These are phyloP conservation scores for Fusarium acutatum DNA, from an alignment of 2,329 filamentous ascomycete species.

Conservation along the genomic window DNA sequence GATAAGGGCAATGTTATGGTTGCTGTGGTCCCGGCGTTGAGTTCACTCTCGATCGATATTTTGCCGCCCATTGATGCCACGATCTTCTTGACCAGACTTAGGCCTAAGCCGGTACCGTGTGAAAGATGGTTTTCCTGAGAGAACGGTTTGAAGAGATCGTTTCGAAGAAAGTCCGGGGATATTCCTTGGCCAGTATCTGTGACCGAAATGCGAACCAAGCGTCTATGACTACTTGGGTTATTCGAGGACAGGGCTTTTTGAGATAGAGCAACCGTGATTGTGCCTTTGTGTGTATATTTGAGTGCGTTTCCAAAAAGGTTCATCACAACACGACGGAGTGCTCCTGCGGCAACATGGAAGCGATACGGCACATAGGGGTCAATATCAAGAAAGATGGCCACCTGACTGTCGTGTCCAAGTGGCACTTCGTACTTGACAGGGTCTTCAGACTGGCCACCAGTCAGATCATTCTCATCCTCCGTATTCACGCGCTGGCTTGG, in stretches of 20 bases:
- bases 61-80: slow-evolving; percentile 67
- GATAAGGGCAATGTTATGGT: slow-evolving; percentile 45
- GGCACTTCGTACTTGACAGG: slow-evolving; percentile 1
- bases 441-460: background rate
- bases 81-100: slow-evolving; percentile 70
- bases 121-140: slow-evolving; percentile 69
- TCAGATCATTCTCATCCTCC: background rate
- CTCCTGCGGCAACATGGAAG: slow-evolving; percentile 63
- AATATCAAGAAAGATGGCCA: slow-evolving; percentile 48
- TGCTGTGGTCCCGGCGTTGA: slow-evolving; percentile 49
- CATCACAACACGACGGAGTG: slow-evolving; percentile 63
- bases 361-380: slow-evolving; percentile 57
- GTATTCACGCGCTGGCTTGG: background rate
- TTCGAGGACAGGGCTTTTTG: slow-evolving; percentile 22
- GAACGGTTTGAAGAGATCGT: slow-evolving; percentile 71
- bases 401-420: slow-evolving; percentile 24
- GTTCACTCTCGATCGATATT: slow-evolving; percentile 62
- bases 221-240: background rate
- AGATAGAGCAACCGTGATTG: slow-evolving; percentile 42
- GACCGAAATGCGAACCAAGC: slow-evolving; percentile 54
- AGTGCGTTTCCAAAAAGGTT: slow-evolving; percentile 70
- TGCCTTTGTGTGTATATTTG: slow-evolving; percentile 62
- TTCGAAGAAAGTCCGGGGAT: slow-evolving; percentile 67
- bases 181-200: slow-evolving; percentile 74
- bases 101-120: slow-evolving; percentile 69